phyloP scores from a whole-genome alignment of 2,329 filamentous ascomycete species.

The Cordyceps fumosorosea region DNA sequence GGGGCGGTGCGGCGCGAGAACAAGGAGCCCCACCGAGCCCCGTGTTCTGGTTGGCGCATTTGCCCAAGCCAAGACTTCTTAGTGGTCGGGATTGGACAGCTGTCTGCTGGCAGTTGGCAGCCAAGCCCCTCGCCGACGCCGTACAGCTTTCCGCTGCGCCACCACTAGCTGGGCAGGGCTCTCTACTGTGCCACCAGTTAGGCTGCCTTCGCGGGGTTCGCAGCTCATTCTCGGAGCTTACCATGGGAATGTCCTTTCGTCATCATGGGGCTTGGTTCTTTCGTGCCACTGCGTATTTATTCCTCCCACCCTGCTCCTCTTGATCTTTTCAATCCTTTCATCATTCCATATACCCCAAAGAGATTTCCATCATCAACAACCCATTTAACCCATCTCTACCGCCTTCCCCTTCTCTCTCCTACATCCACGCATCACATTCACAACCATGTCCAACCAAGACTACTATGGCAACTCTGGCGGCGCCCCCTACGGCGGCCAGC shows the following conservation, averaged over 20 bases:
- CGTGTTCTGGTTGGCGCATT: too few species aligned
- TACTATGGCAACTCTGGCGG: constrained; percentile 28
- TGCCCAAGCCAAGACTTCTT: too few species aligned
- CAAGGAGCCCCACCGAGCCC: too few species aligned
- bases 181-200: background rate
- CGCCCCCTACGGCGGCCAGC: constrained; percentile 11
- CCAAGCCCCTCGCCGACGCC: too few species aligned
- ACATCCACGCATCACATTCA: background rate
- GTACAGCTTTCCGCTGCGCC: too few species aligned
- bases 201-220: background rate
- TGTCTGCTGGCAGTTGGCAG: too few species aligned
- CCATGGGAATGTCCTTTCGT: background rate
- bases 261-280: background rate
- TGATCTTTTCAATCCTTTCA: background rate
- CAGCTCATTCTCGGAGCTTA: background rate
- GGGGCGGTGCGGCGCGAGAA: too few species aligned
- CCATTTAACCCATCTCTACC: background rate
- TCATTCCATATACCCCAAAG: background rate
- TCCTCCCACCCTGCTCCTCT: background rate
- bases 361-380: background rate
- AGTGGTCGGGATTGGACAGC: too few species aligned
- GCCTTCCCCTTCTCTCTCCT: too few species aligned
- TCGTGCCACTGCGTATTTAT: background rate
- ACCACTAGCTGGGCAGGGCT: too few species aligned
- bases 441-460: constrained; percentile 31